Evolutionary conservation across 2,329 filamentous ascomycete genomes (phyloP).

Genomic region (Fusarium citri): DNA sequence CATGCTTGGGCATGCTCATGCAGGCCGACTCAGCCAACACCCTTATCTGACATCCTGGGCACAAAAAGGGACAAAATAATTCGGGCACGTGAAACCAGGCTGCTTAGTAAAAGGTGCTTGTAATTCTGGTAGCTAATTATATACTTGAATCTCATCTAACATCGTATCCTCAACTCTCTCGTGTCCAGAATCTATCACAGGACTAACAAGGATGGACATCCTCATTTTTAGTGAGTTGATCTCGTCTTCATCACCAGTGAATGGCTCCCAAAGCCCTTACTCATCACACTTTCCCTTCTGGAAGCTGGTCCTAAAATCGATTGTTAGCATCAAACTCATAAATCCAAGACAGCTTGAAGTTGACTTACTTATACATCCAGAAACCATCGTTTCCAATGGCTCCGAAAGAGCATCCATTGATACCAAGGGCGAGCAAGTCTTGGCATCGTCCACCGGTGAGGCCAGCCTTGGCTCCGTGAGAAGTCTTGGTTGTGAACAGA

Average conservation of each 20-base stretch:
- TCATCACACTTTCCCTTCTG: conserved; percentile 5
- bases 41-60: too few relatives aligned
- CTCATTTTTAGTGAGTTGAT: accelerated
- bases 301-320: background rate
- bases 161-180: accelerated
- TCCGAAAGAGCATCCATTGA: conserved; percentile 11
- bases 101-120: too few relatives aligned
- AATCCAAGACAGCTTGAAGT: accelerated
- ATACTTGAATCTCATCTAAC: accelerated
- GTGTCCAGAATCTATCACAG: accelerated
- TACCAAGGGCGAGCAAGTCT: background rate
- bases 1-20: accelerated
- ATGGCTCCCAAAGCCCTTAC: accelerated
- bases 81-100: too few relatives aligned
- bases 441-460: background rate
- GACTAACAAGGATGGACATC: accelerated
- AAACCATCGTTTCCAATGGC: background rate
- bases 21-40: too few relatives aligned
- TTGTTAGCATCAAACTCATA: accelerated
- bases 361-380: conserved; percentile 24
- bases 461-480: background rate
- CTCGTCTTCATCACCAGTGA: accelerated
- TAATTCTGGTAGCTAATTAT: accelerated
- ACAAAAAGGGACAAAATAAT: too few relatives aligned
- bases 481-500: conserved; percentile 9